phyloP scores from a whole-genome alignment of 257 asterid genomes.

The Gardenia jasminoides region DNA sequence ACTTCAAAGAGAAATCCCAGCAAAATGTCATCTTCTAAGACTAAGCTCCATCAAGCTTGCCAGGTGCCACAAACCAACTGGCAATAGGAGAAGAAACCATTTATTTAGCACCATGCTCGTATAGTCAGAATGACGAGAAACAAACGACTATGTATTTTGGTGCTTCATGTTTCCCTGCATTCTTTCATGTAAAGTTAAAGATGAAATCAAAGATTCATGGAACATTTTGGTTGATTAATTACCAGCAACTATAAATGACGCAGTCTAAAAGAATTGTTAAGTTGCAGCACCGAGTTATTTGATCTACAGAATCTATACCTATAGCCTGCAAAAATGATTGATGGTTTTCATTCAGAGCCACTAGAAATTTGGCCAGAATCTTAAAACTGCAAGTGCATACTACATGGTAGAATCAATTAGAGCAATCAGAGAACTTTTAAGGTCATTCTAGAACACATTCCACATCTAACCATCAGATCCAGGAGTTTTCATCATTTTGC shows the following conservation, averaged over 20 bases:
- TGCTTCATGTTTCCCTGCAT: slow-evolving; percentile 15
- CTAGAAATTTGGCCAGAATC: background rate
- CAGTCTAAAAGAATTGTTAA: background rate
- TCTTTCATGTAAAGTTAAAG: no score
- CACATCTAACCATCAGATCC: slow-evolving; percentile 41
- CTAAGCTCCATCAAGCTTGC: background rate
- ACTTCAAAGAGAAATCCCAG: background rate
- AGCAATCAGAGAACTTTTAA: slow-evolving; percentile 35
- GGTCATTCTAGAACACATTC: slow-evolving; percentile 24
- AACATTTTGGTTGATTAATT: background rate
- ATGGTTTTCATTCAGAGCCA: background rate
- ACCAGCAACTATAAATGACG: background rate
- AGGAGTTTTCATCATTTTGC: slow-evolving; percentile 47
- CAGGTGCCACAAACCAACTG: slow-evolving; percentile 17
- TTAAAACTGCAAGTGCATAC: background rate
- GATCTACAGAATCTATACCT: background rate
- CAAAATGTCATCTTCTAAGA: slow-evolving; percentile 21
- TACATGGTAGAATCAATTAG: slow-evolving; percentile 11
- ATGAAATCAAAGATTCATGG: background rate
- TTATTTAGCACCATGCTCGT: slow-evolving; percentile 59
- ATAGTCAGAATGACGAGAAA: slow-evolving; percentile 23
- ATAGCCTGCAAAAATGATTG: background rate
- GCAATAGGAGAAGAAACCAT: slow-evolving; percentile 25
- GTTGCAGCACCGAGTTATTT: background rate
- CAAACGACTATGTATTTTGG: slow-evolving; percentile 49